Evolutionary conservation across 148 eudicot species (phyloP), one percentile per base, ranked within the genome.

Genomic region (Pouteria glomerata): DNA sequence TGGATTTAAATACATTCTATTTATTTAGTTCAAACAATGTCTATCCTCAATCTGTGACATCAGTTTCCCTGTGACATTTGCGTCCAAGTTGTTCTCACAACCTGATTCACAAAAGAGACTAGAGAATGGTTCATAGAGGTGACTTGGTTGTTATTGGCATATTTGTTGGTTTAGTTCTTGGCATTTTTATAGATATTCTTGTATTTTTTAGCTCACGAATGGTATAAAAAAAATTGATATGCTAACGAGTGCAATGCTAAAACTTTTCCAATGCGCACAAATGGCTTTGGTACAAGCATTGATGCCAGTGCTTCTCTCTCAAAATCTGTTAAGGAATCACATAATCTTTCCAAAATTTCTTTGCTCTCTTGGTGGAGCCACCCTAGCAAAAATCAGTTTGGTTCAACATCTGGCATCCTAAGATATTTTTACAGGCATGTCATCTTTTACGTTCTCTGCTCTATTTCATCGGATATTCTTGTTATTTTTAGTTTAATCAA

Each of bases 401-500:
- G n/a, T n/a, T n/a, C 96, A 63, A 83, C 82, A 48, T 90, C 97
- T 56, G 97, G 97, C 70, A 78, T 96, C 48, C 91, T 88, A 62
- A 87, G 83, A 78, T 92, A 96, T 86, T 77, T 60, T 58, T 87
- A 90, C 90, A 95, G 85, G 99, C 92, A 92, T 66, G 97, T 78
- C 52, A 44, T 37, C n/a, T 31, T 47, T 47, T 66, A 56, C 66
- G 31, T 37, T 69, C 61, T 24, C 50, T 41, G 50, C 31, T 21
- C 7, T 24, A 39, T 63, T 10, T 37, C 67, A 37, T 39, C 10
- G 21, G 50, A 19, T 2, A 63, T 4, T 60, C n/a, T 21, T 73
- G 48, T 24, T 39, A 13, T 7, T 7, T 27, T 21, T 48, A 6
- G 16, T 57, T 21, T 29, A n/a, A 8, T 47, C 26, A 24, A 27